Base-by-base conservation (phyloP, 495 filamentous ascomycete genomes). In the Aspergillus steynii region DNA sequence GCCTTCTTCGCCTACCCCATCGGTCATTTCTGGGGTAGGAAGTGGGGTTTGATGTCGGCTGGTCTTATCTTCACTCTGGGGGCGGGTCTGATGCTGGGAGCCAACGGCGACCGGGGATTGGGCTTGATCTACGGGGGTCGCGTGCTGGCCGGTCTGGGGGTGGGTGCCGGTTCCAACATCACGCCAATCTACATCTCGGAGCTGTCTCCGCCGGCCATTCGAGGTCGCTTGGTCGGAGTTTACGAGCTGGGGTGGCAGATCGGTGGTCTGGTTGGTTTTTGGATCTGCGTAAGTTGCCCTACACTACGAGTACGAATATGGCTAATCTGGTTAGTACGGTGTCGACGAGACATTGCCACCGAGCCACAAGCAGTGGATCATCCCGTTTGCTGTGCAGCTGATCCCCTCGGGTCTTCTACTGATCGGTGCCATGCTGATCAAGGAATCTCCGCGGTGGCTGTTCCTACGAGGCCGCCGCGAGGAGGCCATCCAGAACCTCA, bases 161-260 rank as follows among this genome's bases (percentile, higher is more conserved):
- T 93, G 53, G 91, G 91, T 65, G 90, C 92, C 62, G 86, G 85
- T 25, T 92, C 89, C 5, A 84, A 90, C 28, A 79, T 91, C 59
- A 88, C 90, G 29, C 91, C 91, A 2, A 86, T 93, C 34, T 94
- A 94, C 68, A 87, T 91, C 61, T 82, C 90, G 45, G 91, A 96
- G 72, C 83, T 96, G 62, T 84, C 90, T 6, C 90, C 88, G 6
- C 90, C 90, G 64, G 88, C 90, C 58, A 91, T 91, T 65, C 86
- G 91, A 55, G 91, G 91, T 25, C 83, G 90, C 27, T 81, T 96
- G 42, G 89, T 94, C 31, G 86, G 88, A 61, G 81, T 92, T 29
- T 92, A 89, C 65, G 88, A 91, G 70, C 74, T 91, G 50, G 86
- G 88, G 3, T 90, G 87, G 85, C 89, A 91, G 68, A 78, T 89